Evolutionary conservation across 306 rosid genomes (phyloP).

Genomic region (Trichosanthes truncata): DNA sequence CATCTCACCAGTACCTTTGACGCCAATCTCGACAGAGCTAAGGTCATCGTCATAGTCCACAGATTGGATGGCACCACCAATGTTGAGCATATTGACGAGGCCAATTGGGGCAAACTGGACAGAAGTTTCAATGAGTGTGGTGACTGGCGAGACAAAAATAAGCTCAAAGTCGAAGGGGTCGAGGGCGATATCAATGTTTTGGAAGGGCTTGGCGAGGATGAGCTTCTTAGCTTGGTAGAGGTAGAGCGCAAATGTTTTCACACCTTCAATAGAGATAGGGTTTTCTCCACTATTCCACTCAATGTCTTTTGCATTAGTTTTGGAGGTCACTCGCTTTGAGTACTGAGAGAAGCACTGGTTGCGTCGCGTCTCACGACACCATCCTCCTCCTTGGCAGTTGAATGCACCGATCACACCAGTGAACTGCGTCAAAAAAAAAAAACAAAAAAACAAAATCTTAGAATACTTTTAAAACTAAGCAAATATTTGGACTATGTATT

Average conservation of each 20-base stretch:
- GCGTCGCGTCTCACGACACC: constrained; percentile 59
- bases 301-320: constrained; percentile 45
- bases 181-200: constrained; percentile 44
- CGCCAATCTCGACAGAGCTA: constrained; percentile 33
- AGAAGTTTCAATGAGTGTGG: constrained; percentile 21
- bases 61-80: constrained; percentile 70
- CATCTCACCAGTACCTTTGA: constrained; percentile 71
- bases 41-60: constrained; percentile 30
- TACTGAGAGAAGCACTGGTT: constrained; percentile 56
- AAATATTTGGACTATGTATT: no score
- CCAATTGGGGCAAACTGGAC: constrained; percentile 77
- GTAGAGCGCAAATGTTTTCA: constrained; percentile 46
- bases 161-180: constrained; percentile 94
- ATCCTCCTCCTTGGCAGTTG: constrained; percentile 97
- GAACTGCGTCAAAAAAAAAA: constrained; percentile 19
- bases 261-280: constrained; percentile 47
- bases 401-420: constrained; percentile 89
- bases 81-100: constrained; percentile 76
- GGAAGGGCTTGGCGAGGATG: constrained; percentile 33
- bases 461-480: no score
- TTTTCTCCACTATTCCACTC: constrained; percentile 66
- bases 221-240: constrained; percentile 54
- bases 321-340: constrained; percentile 53
- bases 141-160: constrained; percentile 54
- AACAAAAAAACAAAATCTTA: not conserved